Evolutionary conservation across 352 stramenopile genomes (phyloP), one percentile per base, ranked within the genome.

Genomic region (Phytophthora rubi): DNA sequence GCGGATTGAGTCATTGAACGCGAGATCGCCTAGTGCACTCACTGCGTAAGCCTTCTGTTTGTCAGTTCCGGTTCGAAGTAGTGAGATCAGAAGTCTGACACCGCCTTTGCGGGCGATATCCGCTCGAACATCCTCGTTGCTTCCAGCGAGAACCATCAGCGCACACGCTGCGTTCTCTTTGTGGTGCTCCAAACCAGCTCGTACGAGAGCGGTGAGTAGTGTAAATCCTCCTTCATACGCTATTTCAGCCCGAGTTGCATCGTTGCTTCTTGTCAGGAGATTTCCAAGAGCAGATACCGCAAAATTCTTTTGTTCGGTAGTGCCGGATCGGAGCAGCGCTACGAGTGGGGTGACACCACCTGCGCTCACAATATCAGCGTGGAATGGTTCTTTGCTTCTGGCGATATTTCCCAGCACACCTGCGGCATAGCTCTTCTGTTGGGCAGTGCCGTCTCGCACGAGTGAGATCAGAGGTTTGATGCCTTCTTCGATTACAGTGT

Each of bases 101-200:
- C 44, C 18, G 23, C 44, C 44, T 52, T 52, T 52, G 2, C 44
- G 44, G 5, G 7, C 44, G 44, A 52, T 28, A 26, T 52, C 44
- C 5, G 44, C 44, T 28, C 44, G 44, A 52, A 52, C 44, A 26
- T 52, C 44, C 1, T 52, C 44, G 7, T 52, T 52, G 44, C 16
- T 26, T 26, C 18, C 2, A 1, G 18, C 44, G 7, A 52, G 44
- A 52, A 52, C 16, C 44, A 52, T 52, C 18, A 52, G 18, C 6
- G 44, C 44, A 28, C 44, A 30, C n/a, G 44, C 44, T 28, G 44
- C 44, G 2, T 52, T 52, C 57, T 56, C 42, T 33, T 51, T 64
- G 9, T 55, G 32, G 3, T 54, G n/a, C 0, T 35, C 48, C 12
- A 13, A 52, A 4, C 45, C 45, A 18, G 12, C 48, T 7, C 21